phyloP scores from a whole-genome alignment of 139 green algal species.

The Picocystis salinarum region DNA sequence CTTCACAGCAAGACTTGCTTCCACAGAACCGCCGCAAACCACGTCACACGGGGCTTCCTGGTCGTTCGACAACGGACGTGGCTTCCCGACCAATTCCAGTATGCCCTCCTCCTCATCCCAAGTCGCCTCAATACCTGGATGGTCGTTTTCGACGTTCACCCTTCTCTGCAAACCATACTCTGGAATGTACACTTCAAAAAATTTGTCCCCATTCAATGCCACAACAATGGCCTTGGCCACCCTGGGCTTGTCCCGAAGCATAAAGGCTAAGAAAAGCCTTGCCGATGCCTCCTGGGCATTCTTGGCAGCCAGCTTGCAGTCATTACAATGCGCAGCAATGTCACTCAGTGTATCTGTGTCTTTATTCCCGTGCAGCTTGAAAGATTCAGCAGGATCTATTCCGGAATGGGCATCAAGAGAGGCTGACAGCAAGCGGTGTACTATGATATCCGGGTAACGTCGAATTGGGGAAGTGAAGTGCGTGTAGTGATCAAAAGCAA shows the following conservation, averaged over 20 bases:
- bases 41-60: too few relatives aligned
- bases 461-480: constrained; percentile 87
- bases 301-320: constrained; percentile 39
- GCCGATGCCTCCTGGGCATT: constrained; percentile 39
- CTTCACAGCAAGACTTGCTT: too few relatives aligned
- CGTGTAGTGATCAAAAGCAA: constrained; percentile 64
- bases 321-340: constrained; percentile 59
- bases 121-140: too few relatives aligned
- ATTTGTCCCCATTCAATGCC: constrained; percentile 37
- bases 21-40: too few relatives aligned
- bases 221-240: constrained; percentile 34
- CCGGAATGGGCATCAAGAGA: constrained; percentile 8
- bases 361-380: constrained; percentile 12
- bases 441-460: constrained; percentile 75
- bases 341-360: constrained; percentile 9
- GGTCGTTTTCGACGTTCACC: constrained; percentile 18
- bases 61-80: too few relatives aligned
- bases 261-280: constrained; percentile 50
- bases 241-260: constrained; percentile 32
- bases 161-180: constrained; percentile 41
- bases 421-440: constrained; percentile 56
- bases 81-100: too few relatives aligned
- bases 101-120: too few relatives aligned
- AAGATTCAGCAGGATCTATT: background rate
- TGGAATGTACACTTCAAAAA: constrained; percentile 55